Evolutionary conservation across 352 stramenopile species (phyloP).

Genomic region (Pythium aphanidermatum): DNA sequence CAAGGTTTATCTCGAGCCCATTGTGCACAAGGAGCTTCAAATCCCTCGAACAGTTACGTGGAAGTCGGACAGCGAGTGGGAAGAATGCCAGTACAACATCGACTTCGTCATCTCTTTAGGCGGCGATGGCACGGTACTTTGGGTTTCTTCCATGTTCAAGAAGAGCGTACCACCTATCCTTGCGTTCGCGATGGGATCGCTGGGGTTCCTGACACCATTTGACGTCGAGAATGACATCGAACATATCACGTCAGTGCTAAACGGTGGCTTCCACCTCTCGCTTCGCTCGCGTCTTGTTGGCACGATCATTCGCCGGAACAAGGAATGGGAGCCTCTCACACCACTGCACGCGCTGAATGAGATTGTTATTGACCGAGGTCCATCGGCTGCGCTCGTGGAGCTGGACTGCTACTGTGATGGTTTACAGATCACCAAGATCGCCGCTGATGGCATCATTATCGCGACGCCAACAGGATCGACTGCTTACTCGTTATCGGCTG

Average conservation of each 20-base stretch:
- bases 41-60: constrained; percentile 59
- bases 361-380: constrained; percentile 96
- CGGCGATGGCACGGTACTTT: constrained; percentile 93
- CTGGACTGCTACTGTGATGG: constrained; percentile 97
- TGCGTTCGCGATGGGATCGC: constrained; percentile 91
- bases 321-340: constrained; percentile 41
- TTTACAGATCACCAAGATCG: constrained; percentile 93
- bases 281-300: constrained; percentile 68
- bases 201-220: constrained; percentile 97
- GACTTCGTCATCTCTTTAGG: constrained; percentile 93
- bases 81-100: constrained; percentile 67
- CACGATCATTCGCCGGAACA: constrained; percentile 58
- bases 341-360: constrained; percentile 96
- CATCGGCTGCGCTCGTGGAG: constrained; percentile 86
- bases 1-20: constrained; percentile 64
- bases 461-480: constrained; percentile 97
- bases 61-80: constrained; percentile 51
- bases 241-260: constrained; percentile 66
- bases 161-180: constrained; percentile 94
- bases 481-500: constrained; percentile 97
- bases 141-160: constrained; percentile 81
- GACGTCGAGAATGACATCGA: constrained; percentile 59
- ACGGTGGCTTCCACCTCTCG: constrained; percentile 82
- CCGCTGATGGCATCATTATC: constrained; percentile 98
- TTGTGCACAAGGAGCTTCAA: constrained; percentile 59